Evolutionary conservation across 2,329 filamentous ascomycete genomes (phyloP).

Genomic region (Scedosporium aurantiacum): DNA sequence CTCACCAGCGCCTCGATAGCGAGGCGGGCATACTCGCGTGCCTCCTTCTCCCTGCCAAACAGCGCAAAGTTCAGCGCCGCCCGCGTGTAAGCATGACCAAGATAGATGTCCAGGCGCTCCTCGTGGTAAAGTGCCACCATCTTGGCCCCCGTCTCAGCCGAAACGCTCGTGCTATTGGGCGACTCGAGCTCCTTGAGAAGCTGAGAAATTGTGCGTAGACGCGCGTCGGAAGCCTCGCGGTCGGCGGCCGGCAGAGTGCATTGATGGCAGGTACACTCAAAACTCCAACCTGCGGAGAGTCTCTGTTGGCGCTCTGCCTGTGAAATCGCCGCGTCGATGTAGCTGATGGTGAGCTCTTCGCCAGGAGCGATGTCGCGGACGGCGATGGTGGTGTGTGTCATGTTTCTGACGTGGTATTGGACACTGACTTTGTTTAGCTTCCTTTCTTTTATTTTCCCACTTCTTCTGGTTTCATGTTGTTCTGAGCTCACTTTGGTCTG

Average conservation of each 20-base stretch:
- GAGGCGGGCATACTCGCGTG: constrained; percentile 18
- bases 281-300: background rate
- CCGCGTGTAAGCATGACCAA: constrained; percentile 23
- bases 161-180: background rate
- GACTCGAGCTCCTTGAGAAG: constrained; percentile 14
- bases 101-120: constrained; percentile 21
- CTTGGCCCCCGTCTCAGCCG: constrained; percentile 17
- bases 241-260: background rate
- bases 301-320: constrained; percentile 16
- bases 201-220: constrained; percentile 5
- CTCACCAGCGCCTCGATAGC: constrained; percentile 21
- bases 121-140: constrained; percentile 20
- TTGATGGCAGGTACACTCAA: background rate
- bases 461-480: background rate
- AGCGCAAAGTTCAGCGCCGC: constrained; percentile 28
- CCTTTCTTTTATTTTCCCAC: background rate
- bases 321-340: constrained; percentile 19
- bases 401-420: constrained; percentile 22
- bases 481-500: constrained; percentile 15
- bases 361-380: constrained; percentile 23
- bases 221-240: background rate
- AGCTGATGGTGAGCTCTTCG: constrained; percentile 26
- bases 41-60: constrained; percentile 21
- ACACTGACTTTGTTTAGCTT: constrained; percentile 13
- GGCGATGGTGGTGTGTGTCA: constrained; percentile 25